Base-by-base conservation (phyloP, 106 monocot genomes). In the Triglochin maritima region DNA sequence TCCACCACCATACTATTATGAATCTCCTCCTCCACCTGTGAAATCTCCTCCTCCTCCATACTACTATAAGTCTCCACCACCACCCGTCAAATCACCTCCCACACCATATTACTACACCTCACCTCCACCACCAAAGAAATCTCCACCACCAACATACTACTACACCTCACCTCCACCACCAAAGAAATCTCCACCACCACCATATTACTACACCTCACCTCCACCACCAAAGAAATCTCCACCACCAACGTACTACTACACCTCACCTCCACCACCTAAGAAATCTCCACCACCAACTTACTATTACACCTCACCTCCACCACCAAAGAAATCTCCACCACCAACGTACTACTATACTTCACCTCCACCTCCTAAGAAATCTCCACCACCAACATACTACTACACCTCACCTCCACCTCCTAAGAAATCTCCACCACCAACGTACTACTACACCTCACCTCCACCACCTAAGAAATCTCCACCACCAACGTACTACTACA, bases 131-230 rank as follows among this genome's bases (percentile, higher is more conserved):
- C 65, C 67, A 0, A 15, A 13, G 2, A 57, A 62, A 6, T 68
- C 68, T 0, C 68, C 5, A 7, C 62, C 44, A 29, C 29, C 29
- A 29, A 29, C 29, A 29, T 63, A 63, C 47, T 11, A 41, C 63
- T 63, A 63, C 63, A 12, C 63, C 8, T 77, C 80, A 41, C 82
- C 82, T 2, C 80, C 80, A 15, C 80, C 80, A 2, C 80, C 63
- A 7, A 47, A 12, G 43, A 47, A 46, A 13, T 45, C 47, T 60
- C 59, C 59, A 77, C 46, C 50, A 1, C 3, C 67, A n/a, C 0
- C 6, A 8, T 55, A 55, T 4, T 12, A 55, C 8, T 55, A 55
- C 8, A 12, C 14, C 3, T 55, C 55, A 55, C 55, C 72, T 47
- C 70, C 80, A 13, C 68, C 66, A 47, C 59, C 67, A 5, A 50